Conservation (phyloP, 108 stramenopile genomes). For the Aurantiochytrium sp. region DNA sequence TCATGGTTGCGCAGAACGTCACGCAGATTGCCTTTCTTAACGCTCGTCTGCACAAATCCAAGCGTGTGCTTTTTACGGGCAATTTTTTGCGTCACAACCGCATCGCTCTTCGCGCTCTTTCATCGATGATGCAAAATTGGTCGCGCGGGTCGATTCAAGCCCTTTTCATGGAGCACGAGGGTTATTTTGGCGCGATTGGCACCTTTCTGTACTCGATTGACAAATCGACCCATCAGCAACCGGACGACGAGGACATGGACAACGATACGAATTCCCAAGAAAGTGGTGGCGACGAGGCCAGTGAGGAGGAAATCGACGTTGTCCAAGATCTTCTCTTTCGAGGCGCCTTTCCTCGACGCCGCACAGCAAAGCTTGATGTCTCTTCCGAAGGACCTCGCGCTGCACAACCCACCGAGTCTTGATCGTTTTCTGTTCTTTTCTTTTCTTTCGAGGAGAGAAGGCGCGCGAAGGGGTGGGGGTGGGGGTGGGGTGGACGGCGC, state of each 20-base stretch:
- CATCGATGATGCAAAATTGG: constrained; percentile 94
- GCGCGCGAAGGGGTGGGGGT: no score
- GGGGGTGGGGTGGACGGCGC: no score
- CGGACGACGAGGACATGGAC: not conserved
- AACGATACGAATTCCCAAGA: not conserved
- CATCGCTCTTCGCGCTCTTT: constrained; percentile 73
- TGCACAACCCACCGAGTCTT: no score
- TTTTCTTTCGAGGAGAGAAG: no score
- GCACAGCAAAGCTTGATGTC: not conserved
- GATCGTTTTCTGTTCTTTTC: no score
- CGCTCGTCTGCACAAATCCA: constrained; percentile 73
- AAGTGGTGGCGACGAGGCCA: not conserved
- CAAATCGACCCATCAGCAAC: not conserved
- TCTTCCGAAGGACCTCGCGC: no score
- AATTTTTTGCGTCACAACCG: constrained; percentile 88
- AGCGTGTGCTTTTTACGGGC: constrained; percentile 88
- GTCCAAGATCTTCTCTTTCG: not conserved
- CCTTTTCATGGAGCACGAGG: constrained; percentile 88
- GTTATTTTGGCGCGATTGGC: constrained; percentile 83
- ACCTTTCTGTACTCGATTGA: constrained; percentile 58
- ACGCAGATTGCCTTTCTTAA: constrained; percentile 90
- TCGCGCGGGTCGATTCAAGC: constrained; percentile 89
- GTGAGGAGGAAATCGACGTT: not conserved
- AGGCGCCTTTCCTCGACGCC: not conserved
- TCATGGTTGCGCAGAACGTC: constrained; percentile 98